Percentiles rank a stretch among this genome's conserved stretches.
phyloP scores from a whole-genome alignment of 495 filamentous ascomycete species.

The Penicillium coffeae region DNA sequence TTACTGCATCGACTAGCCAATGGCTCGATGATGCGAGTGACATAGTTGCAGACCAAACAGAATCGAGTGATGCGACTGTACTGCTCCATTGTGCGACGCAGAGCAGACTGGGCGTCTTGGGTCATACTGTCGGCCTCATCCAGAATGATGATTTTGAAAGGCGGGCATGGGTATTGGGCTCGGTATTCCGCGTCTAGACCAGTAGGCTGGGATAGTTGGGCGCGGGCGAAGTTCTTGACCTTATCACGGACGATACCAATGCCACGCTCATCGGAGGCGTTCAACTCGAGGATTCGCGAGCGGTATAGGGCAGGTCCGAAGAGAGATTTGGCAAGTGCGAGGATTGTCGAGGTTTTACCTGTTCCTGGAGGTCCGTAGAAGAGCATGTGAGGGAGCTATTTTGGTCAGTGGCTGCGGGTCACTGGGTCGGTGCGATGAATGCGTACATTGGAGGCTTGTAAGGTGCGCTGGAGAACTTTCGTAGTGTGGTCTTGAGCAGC shows the following conservation, averaged over 20 bases:
- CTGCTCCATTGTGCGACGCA: conserved; percentile 95
- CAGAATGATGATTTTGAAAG: conserved; percentile 97
- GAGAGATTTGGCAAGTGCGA: conserved; percentile 92
- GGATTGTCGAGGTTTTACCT: conserved; percentile 97
- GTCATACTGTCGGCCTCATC: conserved; percentile 99
- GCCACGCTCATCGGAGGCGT: conserved; percentile 97
- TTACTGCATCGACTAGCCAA: conserved; percentile 88
- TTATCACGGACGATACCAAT: conserved; percentile 97
- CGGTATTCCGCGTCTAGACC: conserved; percentile 59
- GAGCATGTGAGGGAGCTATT: conserved; percentile 93
- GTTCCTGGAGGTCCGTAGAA: conserved; percentile 98
- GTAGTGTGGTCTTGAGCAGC: conserved; percentile 98
- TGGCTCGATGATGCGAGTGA: conserved; percentile 96
- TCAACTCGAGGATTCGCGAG: conserved; percentile 92
- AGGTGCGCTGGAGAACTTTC: conserved; percentile 81
- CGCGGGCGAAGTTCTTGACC: conserved; percentile 95
- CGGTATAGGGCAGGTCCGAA: conserved; percentile 94
- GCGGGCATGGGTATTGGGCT: conserved; percentile 83
- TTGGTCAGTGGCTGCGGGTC: background rate
- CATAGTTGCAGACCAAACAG: conserved; percentile 97
- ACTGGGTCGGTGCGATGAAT: background rate
- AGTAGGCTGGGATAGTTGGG: conserved; percentile 82
- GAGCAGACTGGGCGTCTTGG: conserved; percentile 90
- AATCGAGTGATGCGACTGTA: conserved; percentile 96
- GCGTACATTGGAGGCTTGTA: conserved; percentile 87